phyloP scores from a whole-genome alignment of 1,284 basidiomycete species.

The Melanopsichium pennsylvanicum region DNA sequence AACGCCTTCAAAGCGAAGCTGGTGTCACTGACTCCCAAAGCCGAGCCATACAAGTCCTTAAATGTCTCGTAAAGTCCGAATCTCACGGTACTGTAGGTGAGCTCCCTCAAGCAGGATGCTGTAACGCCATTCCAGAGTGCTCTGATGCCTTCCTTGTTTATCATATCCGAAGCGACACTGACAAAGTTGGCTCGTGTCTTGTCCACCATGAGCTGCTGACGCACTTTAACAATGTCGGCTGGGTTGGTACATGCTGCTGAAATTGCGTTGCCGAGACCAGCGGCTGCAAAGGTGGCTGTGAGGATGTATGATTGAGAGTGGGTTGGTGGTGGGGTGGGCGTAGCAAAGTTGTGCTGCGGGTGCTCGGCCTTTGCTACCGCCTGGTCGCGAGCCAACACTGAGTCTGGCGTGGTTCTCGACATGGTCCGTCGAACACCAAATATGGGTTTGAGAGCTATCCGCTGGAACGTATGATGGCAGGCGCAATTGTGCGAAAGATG shows the following conservation, averaged over 20 bases:
- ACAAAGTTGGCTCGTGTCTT: constrained; percentile 39
- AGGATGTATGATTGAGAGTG: constrained; percentile 23
- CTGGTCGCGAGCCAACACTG: constrained; percentile 25
- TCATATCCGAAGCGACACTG: constrained; percentile 33
- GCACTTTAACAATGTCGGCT: constrained; percentile 55
- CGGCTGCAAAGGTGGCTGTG: constrained; percentile 46
- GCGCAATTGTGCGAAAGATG: no score
- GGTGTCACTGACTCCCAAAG: constrained; percentile 19
- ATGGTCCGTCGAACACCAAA: neutral
- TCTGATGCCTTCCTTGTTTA: constrained; percentile 29
- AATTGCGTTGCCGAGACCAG: constrained; percentile 48
- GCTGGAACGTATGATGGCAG: no score
- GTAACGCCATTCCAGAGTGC: constrained; percentile 53
- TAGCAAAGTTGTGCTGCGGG: constrained; percentile 24
- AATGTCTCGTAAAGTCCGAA: constrained; percentile 56
- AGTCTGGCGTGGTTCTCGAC: constrained; percentile 12
- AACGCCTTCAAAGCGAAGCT: constrained; percentile 52
- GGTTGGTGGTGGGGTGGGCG: constrained; percentile 1
- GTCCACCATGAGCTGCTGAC: constrained; percentile 49
- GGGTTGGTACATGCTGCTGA: constrained; percentile 53
- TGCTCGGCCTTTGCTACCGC: constrained; percentile 31
- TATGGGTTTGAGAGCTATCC: no score
- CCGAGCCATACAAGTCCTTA: constrained; percentile 37
- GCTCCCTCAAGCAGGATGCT: constrained; percentile 47
- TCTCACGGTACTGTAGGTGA: constrained; percentile 53